Conservation (phyloP, 139 green algal genomes). For the Limnomonas spitsbergensis region DNA sequence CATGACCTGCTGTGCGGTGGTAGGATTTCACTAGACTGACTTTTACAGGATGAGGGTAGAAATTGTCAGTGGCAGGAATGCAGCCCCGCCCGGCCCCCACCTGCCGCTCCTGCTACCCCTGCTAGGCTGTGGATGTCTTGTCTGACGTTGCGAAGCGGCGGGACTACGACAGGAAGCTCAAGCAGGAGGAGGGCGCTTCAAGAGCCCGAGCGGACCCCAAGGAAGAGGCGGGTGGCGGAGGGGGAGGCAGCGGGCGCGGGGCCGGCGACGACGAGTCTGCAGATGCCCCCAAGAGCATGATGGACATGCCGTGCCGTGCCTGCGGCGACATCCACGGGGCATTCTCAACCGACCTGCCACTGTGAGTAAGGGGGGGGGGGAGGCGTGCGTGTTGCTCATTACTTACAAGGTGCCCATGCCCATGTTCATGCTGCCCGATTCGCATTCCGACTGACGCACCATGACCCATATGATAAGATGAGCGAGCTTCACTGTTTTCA, state of each 20-base stretch:
- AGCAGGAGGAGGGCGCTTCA: background rate
- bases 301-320: slow-evolving; percentile 9
- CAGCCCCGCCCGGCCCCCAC: no score
- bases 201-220: background rate
- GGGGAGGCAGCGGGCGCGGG: background rate
- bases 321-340: background rate
- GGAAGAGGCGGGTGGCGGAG: background rate
- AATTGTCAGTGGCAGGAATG: no score
- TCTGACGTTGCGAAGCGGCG: slow-evolving; percentile 9
- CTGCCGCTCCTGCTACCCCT: background rate
- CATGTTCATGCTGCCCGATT: background rate
- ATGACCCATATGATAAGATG: no score
- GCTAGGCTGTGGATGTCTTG: slow-evolving; percentile 8
- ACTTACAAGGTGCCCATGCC: background rate
- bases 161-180: slow-evolving; percentile 10
- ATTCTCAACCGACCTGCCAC: no score
- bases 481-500: no score
- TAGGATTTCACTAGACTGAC: no score
- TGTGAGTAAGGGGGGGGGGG: background rate
- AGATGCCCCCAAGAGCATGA: background rate
- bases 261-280: background rate
- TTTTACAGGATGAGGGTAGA: no score
- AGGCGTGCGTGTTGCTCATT: no score
- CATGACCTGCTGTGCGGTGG: background rate
- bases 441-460: background rate